Base-by-base conservation (phyloP, 106 monocot species). In the Xerophyta viscosa region DNA sequence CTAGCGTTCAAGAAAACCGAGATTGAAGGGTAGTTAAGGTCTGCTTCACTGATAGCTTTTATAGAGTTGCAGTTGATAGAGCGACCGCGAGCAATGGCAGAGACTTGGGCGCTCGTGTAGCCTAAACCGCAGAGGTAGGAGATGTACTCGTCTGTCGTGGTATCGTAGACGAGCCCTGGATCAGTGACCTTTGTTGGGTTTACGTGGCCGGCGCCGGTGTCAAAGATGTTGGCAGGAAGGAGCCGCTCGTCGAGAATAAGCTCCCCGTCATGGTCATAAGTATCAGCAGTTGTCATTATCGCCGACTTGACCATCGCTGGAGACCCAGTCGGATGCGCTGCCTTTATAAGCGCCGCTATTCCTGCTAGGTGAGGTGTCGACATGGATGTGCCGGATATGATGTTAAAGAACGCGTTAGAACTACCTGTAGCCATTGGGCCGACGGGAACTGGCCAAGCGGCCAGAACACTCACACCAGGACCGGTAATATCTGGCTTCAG, bases 11-110 rank as follows among this genome's bases (percentile, higher is more conserved):
- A n/a, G n/a, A n/a, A n/a, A n/a, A n/a, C n/a, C n/a, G n/a, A n/a
- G n/a, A n/a, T 11, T 63, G 58, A 2, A 2, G 75, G 75, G 42
- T 69, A 75, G 69, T 75, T 75, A 24, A 75, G 46, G 14, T 75
- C 44, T 12, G 15, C 52, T 0, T 20, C 60, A 42, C 0, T n/a
- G n/a, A 74, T 42, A 17, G 13, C 12, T 23, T 29, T 22, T 0
- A 0, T 56, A 18, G 0, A 7, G 8, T 4, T 0, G 61, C 21
- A 21, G n/a, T 67, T 67, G 1, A 25, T 48, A 14, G 63, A 42
- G 0, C 0, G 8, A 7, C 29, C 42, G 12, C 57, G 31, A 20
- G 45, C 68, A 8, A 68, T 23, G 6, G 37, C 24, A 12, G 39
- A 27, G 15, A 74, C 74, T 50, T 67, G 48, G 0, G 5, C 4